phyloP scores from a whole-genome alignment of 1,139 yeast species.

The Chernovozyma aurita region DNA sequence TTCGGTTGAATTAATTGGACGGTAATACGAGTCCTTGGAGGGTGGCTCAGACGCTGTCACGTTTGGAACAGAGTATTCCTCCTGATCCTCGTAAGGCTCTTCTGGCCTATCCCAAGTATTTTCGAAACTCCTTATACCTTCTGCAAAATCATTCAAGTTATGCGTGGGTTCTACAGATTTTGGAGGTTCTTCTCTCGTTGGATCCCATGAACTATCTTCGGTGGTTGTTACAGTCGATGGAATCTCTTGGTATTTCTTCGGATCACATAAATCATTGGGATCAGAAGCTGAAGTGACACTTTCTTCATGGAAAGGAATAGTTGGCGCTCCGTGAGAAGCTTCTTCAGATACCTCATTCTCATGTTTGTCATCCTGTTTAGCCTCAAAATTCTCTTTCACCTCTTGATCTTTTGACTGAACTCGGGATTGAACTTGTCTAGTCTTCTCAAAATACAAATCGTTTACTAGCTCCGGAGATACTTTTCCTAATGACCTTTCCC shows the following conservation, averaged over 20 bases:
- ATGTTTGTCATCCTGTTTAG: slow-evolving; percentile 7
- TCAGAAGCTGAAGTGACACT: slow-evolving; percentile 3
- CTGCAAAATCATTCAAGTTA: slow-evolving; percentile 7
- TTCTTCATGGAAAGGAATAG: slow-evolving; percentile 3
- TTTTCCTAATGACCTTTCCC: slow-evolving; percentile 5
- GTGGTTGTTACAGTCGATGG: slow-evolving; percentile 16
- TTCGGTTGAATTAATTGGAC: not conserved
- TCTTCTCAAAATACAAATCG: slow-evolving; percentile 4
- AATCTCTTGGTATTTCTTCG: slow-evolving; percentile 24
- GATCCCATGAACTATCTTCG: slow-evolving; percentile 36
- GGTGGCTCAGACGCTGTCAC: not conserved
- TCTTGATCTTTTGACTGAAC: slow-evolving; percentile 1
- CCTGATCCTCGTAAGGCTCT: not conserved
- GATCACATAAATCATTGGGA: slow-evolving; percentile 24
- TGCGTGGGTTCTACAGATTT: slow-evolving; percentile 1
- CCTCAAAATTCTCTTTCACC: too few relatives aligned
- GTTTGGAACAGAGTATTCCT: not conserved
- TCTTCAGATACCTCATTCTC: slow-evolving; percentile 5
- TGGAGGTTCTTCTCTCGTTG: slow-evolving; percentile 35
- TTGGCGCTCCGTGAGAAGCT: slow-evolving; percentile 5
- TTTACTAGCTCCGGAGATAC: slow-evolving; percentile 8
- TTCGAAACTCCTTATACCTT: slow-evolving; percentile 8
- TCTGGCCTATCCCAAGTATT: slow-evolving; percentile 6
- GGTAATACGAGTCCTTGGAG: not conserved
- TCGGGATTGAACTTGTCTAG: not conserved